Base-by-base conservation (phyloP, 1,139 yeast species). In the Candida sanyaensis region DNA sequence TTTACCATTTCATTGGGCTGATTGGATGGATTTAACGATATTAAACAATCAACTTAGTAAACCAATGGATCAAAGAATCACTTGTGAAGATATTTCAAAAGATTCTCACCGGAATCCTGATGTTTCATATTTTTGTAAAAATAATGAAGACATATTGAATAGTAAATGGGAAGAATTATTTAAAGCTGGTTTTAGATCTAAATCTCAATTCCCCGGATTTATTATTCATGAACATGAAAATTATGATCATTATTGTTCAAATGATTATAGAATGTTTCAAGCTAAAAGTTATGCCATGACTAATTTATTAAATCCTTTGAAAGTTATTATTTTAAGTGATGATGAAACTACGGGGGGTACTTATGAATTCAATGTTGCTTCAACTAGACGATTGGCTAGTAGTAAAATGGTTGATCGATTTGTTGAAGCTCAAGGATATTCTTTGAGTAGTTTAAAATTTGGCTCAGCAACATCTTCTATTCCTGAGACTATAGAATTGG, bases 41-140 rank as follows among this genome's bases (percentile, higher is more conserved):
- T 61, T 83, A 42, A 76, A 82, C 54, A 63, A 64, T 41, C 76
- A 71, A 54, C 61, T 81, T 6, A 60, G 46, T 1, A 48, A 56
- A 42, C 62, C 63, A 5, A 46, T 59, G 48, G 43, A 48, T n/a
- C 51, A 57, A 26, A 52, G 65, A 37, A 54, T 56, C 27, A 51
- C 48, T 11, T 69, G 74, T 55, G 50, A 51, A 32, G 53, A 55
- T 39, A 55, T 68, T 33, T 48, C 55, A 26, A 49, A 55, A 48
- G 53, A 54, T 9, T 57, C 61, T 13, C 54, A 61, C 45, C 52
- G 59, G 43, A 56, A 62, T 42, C 62, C 66, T 1, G 60, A 58
- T 38, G 51, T 63, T 0, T 42, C 47, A 7, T 59, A 60, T 44
- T 60, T 59, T 43, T 68, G 73, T 50, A 48, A 45, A 5, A 57